These are phyloP conservation scores for Porpolomopsis calyptriformis DNA, from an alignment of 768 basidiomycete genomes.

Conservation along the genomic window DNA sequence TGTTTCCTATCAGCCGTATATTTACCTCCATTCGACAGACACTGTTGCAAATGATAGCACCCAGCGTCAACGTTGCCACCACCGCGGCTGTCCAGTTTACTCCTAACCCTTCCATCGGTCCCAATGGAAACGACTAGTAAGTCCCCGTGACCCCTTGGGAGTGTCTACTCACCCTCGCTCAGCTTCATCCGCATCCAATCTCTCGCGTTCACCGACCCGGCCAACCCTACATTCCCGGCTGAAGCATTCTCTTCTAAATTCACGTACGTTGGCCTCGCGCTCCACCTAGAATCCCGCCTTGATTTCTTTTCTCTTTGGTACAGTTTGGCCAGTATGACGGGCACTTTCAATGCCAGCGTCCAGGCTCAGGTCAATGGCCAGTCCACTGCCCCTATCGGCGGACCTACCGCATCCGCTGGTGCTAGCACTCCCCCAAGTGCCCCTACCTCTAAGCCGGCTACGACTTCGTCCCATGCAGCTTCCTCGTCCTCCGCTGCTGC, in stretches of 20 bases:
- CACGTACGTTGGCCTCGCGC: conserved; percentile 35
- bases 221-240: conserved; percentile 41
- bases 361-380: conserved; percentile 52
- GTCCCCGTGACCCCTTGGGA: conserved; percentile 11
- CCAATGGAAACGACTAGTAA: conserved; percentile 46
- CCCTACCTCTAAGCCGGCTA: conserved; percentile 13
- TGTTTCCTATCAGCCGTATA: too few relatives aligned
- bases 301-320: conserved; percentile 1
- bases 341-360: conserved; percentile 47
- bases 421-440: conserved; percentile 15
- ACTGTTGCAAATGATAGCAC: conserved; percentile 39
- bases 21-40: conserved; percentile 30
- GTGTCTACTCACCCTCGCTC: conserved; percentile 5
- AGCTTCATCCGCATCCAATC: conserved; percentile 80
- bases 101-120: conserved; percentile 41
- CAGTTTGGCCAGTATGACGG: conserved; percentile 63
- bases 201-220: conserved; percentile 37
- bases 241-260: conserved; percentile 75
- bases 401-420: conserved; percentile 21
- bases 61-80: conserved; percentile 41
- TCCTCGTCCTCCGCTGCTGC: conserved; percentile 4
- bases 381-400: conserved; percentile 46
- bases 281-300: neutral
- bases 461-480: conserved; percentile 8
- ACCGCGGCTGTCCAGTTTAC: conserved; percentile 39